A percentile compares a stretch with the other conserved stretches of the same genome.
These are phyloP conservation scores for Penicillium chermesinum DNA, from an alignment of 495 filamentous ascomycete species.

Conservation along the genomic window DNA sequence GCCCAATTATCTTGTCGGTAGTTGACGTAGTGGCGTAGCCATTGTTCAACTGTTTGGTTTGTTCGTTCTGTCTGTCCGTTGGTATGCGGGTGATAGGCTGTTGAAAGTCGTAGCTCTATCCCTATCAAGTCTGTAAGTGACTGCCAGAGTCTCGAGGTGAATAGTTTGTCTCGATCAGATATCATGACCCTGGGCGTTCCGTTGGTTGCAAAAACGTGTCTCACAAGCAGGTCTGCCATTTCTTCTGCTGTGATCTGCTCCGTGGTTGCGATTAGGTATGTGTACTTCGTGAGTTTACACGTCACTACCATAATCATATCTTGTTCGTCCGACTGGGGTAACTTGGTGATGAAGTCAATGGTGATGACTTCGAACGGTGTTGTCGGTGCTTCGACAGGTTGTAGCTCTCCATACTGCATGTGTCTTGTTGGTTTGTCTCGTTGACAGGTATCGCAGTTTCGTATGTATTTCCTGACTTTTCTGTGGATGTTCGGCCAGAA, in stretches of 20 bases:
- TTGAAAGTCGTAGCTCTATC: slow-evolving; percentile 7
- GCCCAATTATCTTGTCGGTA: slow-evolving; percentile 2
- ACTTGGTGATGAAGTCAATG: slow-evolving; percentile 18
- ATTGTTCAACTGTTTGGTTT: not conserved
- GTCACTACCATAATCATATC: slow-evolving; percentile 6
- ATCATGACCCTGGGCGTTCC: not conserved
- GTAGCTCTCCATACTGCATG: slow-evolving; percentile 7
- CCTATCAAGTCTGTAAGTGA: not conserved
- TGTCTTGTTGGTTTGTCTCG: slow-evolving; percentile 4
- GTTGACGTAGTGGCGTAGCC: slow-evolving; percentile 3
- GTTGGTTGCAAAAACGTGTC: not conserved
- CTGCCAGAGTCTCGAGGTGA: slow-evolving; percentile 1
- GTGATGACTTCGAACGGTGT: slow-evolving; percentile 14
- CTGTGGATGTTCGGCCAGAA: slow-evolving; percentile 1
- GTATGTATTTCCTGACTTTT: slow-evolving; percentile 8
- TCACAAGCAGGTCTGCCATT: not conserved
- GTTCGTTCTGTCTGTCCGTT: slow-evolving; percentile 2
- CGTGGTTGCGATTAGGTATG: not conserved
- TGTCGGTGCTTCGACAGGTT: slow-evolving; percentile 4
- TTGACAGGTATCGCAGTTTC: slow-evolving; percentile 3
- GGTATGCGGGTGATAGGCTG: slow-evolving; percentile 1
- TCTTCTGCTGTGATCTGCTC: not conserved
- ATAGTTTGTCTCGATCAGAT: slow-evolving; percentile 3
- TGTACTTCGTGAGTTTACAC: not conserved
- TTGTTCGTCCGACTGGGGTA: slow-evolving; percentile 1